These are phyloP conservation scores for Penicillium sp. DNA, from an alignment of 2,329 filamentous ascomycete genomes.

Conservation along the genomic window DNA sequence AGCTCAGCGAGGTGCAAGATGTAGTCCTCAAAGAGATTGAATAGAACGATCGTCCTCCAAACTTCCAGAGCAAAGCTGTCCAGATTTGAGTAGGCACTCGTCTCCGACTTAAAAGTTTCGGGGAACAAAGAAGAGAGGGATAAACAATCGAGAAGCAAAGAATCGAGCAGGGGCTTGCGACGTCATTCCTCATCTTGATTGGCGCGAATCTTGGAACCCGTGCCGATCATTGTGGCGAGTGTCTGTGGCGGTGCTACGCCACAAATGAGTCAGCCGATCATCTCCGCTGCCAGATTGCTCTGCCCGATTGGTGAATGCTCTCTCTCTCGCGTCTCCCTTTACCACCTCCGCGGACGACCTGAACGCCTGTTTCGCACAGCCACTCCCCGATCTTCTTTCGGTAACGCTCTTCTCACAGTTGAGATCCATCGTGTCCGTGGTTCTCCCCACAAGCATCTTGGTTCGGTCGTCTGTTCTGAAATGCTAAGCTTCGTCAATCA, in stretches of 20 bases:
- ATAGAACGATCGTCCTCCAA: slow-evolving; percentile 2
- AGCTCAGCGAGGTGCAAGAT: no score
- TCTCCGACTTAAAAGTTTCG: slow-evolving; percentile 2
- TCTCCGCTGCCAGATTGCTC: slow-evolving; percentile 5
- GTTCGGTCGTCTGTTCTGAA: slow-evolving; percentile 40
- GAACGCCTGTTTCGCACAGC: neutral
- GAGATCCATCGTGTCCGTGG: slow-evolving; percentile 19
- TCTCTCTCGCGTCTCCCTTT: neutral
- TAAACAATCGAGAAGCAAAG: slow-evolving; percentile 2
- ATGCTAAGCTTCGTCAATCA: slow-evolving; percentile 59
- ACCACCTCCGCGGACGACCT: neutral
- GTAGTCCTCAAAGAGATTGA: slow-evolving; percentile 13
- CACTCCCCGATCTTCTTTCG: neutral
- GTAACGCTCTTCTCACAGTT: neutral
- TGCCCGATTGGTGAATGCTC: slow-evolving; percentile 5
- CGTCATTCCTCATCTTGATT: slow-evolving; percentile 20
- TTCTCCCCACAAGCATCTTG: slow-evolving; percentile 16
- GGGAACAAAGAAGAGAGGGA: slow-evolving; percentile 1
- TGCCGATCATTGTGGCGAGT: slow-evolving; percentile 16
- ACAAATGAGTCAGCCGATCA: slow-evolving; percentile 19
- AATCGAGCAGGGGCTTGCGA: slow-evolving; percentile 7
- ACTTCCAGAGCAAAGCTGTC: neutral
- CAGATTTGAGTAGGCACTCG: slow-evolving; percentile 12
- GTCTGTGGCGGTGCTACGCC: slow-evolving; percentile 13
- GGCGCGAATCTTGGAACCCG: slow-evolving; percentile 15